Percentiles rank a stretch among this genome's conserved stretches.
These are phyloP conservation scores for Sicyos edulis DNA, from an alignment of 306 rosid genomes.

Conservation along the genomic window DNA sequence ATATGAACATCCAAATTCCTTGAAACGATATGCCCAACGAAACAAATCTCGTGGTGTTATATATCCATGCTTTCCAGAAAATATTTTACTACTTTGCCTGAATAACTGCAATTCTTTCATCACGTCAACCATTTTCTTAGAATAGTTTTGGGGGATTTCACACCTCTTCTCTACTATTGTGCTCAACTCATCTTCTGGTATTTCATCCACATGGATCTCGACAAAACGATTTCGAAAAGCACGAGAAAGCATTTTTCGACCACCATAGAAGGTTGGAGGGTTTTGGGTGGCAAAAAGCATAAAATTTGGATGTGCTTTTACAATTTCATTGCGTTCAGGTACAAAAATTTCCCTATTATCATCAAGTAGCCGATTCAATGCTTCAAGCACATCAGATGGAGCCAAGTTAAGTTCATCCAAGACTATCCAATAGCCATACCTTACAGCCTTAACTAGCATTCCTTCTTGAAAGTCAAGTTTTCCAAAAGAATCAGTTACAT, in stretches of 20 bases:
- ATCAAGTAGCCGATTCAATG: conserved; percentile 83
- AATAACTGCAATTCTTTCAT: conserved; percentile 76
- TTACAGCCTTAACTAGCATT: conserved; percentile 76
- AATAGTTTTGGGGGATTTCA: conserved; percentile 52
- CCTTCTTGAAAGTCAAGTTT: conserved; percentile 89
- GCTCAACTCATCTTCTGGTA: conserved; percentile 74
- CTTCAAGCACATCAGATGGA: conserved; percentile 96
- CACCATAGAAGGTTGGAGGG: conserved; percentile 87
- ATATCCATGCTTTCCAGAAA: conserved; percentile 90
- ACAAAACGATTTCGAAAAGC: conserved; percentile 93
- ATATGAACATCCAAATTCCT: conserved; percentile 45
- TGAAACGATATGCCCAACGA: conserved; percentile 89
- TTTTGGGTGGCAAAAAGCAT: conserved; percentile 99
- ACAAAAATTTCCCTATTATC: conserved; percentile 93
- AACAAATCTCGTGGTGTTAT: conserved; percentile 92
- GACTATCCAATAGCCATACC: conserved; percentile 89
- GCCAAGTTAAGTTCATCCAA: conserved; percentile 96
- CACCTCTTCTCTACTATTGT: conserved; percentile 53
- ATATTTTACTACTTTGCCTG: conserved; percentile 71
- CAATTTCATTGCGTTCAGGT: conserved; percentile 72
- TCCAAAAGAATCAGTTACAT: conserved; percentile 64
- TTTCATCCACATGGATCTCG: conserved; percentile 88
- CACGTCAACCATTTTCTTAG: conserved; percentile 73
- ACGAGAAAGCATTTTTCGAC: conserved; percentile 89
- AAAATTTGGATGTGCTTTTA: conserved; percentile 66